phyloP scores from a whole-genome alignment of 106 monocot species.

The Gastrodia elata region DNA sequence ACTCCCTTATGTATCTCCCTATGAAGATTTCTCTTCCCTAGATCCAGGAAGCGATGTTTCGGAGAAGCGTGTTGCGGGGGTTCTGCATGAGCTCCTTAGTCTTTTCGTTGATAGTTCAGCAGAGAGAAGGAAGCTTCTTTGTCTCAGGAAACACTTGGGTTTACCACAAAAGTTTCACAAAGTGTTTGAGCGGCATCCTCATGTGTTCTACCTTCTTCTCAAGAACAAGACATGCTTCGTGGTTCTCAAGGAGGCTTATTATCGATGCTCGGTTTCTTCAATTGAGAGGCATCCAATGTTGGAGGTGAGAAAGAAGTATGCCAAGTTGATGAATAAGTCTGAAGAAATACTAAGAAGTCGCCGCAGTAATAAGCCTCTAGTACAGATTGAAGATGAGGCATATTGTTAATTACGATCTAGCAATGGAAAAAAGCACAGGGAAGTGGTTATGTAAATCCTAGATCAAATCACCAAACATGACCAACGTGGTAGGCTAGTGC shows the following conservation, averaged over 20 bases:
- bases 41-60: conserved; percentile 36
- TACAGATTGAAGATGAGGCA: background rate
- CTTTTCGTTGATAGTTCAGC: conserved; percentile 65
- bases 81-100: conserved; percentile 64
- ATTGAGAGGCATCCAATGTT: conserved; percentile 57
- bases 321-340: conserved; percentile 54
- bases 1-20: conserved; percentile 60
- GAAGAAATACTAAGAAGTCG: conserved; percentile 36
- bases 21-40: conserved; percentile 32
- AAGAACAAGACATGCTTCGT: conserved; percentile 88
- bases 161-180: conserved; percentile 59
- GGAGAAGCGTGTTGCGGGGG: conserved; percentile 57
- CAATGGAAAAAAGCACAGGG: background rate
- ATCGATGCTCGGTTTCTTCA: conserved; percentile 17
- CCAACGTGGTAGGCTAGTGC: background rate
- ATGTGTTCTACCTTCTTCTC: conserved; percentile 67
- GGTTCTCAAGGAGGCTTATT: conserved; percentile 76
- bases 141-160: conserved; percentile 52
- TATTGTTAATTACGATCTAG: background rate
- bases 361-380: conserved; percentile 24
- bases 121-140: conserved; percentile 65
- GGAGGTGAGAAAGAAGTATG: conserved; percentile 48
- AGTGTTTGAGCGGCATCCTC: conserved; percentile 73
- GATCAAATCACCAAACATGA: background rate
- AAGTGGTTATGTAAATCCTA: conserved; percentile 1